Evolutionary conservation across 1,284 basidiomycete species (phyloP).

Genomic region (Sporisorium scitamineum): DNA sequence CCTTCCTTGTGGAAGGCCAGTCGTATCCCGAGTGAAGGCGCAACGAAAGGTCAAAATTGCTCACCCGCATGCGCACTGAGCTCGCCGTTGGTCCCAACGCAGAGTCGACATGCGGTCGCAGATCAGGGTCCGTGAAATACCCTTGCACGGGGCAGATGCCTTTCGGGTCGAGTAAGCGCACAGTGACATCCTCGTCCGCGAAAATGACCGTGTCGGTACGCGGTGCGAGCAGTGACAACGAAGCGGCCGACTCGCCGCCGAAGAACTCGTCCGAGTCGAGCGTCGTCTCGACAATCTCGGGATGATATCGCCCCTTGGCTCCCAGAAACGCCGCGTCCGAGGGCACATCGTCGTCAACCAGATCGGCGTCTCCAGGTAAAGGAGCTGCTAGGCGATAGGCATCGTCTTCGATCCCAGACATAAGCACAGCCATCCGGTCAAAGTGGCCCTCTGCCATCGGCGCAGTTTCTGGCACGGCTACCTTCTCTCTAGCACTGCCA

Average conservation of each 20-base stretch:
- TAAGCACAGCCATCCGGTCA: slow-evolving; percentile 28
- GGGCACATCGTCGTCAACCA: slow-evolving; percentile 91
- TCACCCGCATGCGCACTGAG: slow-evolving; percentile 45
- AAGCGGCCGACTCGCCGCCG: slow-evolving; percentile 63
- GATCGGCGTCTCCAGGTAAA: slow-evolving; percentile 79
- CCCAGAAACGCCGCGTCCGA: slow-evolving; percentile 89
- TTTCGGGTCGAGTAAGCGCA: slow-evolving; percentile 78
- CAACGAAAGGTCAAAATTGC: slow-evolving; percentile 50
- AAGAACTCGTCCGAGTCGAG: slow-evolving; percentile 73
- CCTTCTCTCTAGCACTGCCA: not conserved
- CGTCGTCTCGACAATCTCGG: slow-evolving; percentile 76
- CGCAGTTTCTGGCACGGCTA: not conserved
- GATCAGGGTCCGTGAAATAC: slow-evolving; percentile 54
- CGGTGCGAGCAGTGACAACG: slow-evolving; percentile 43
- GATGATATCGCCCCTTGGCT: slow-evolving; percentile 70
- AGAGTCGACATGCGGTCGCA: slow-evolving; percentile 35
- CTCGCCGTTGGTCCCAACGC: slow-evolving; percentile 30
- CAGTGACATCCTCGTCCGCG: slow-evolving; percentile 82
- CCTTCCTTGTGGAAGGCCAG: slow-evolving; percentile 85
- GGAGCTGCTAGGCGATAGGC: slow-evolving; percentile 81
- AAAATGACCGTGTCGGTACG: slow-evolving; percentile 74
- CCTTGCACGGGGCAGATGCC: slow-evolving; percentile 71
- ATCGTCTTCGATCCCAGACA: slow-evolving; percentile 82
- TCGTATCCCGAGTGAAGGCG: slow-evolving; percentile 77
- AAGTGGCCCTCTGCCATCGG: not conserved